These are phyloP conservation scores for Saposhnikovia divaricata DNA, from an alignment of 129 eudicot genomes.

Conservation along the genomic window DNA sequence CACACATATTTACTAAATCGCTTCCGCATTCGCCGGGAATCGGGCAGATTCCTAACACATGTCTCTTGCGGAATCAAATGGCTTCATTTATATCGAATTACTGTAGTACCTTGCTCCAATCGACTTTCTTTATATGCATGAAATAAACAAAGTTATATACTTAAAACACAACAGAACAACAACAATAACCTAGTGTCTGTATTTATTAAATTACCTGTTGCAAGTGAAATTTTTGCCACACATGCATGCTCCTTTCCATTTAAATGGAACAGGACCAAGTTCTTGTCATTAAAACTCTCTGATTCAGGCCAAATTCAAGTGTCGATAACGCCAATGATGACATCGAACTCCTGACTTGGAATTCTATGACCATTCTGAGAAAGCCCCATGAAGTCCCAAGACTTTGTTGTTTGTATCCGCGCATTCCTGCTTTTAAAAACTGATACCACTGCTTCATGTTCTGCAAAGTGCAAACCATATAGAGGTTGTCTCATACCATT, in stretches of 20 bases:
- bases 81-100: background rate
- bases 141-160: background rate
- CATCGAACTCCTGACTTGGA: background rate
- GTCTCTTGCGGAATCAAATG: background rate
- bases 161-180: too few relatives aligned
- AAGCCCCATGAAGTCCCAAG: background rate
- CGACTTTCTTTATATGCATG: background rate
- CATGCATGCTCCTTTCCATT: background rate
- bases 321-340: background rate
- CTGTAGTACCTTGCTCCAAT: background rate
- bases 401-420: background rate
- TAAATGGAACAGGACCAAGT: background rate
- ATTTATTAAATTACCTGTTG: background rate
- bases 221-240: background rate
- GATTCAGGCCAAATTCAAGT: background rate
- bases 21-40: too few relatives aligned
- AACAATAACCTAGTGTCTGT: too few relatives aligned
- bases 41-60: too few relatives aligned
- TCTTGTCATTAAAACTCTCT: background rate
- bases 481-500: too few relatives aligned
- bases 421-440: background rate
- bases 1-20: too few relatives aligned
- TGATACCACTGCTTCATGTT: background rate
- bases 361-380: background rate
- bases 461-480: too few relatives aligned